A percentile compares a stretch with the other conserved stretches of the same genome.
Evolutionary conservation across 495 filamentous ascomycete species (phyloP).

Genomic region (Pseudoneurospora amorphoporcata): DNA sequence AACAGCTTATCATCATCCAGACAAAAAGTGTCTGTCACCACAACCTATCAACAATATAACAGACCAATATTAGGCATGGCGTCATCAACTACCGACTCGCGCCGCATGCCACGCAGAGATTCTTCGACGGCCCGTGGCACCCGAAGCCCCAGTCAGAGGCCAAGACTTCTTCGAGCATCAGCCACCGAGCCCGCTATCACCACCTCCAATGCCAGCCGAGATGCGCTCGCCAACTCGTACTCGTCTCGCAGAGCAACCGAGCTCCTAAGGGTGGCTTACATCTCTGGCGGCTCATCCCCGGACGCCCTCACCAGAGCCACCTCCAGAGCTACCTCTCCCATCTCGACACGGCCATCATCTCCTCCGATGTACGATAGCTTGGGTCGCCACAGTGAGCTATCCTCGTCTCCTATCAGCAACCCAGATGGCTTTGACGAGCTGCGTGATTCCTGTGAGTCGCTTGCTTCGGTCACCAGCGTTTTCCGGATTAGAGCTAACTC

Average conservation of each 20-base stretch:
- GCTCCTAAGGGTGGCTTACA: conserved; percentile 41
- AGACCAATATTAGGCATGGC: conserved; percentile 15
- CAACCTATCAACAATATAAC: conserved; percentile 5
- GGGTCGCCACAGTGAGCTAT: conserved; percentile 16
- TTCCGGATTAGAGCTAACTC: conserved; percentile 5
- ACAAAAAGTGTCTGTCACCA: not conserved
- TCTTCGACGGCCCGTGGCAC: conserved; percentile 15
- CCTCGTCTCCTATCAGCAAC: conserved; percentile 22
- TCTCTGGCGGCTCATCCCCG: conserved; percentile 26
- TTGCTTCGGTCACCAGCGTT: not conserved
- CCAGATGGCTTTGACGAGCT: conserved; percentile 19
- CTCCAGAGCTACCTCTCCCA: conserved; percentile 24
- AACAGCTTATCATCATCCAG: not conserved
- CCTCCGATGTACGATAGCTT: conserved; percentile 22
- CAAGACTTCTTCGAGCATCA: conserved; percentile 38
- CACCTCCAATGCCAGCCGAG: conserved; percentile 41
- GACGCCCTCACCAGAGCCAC: conserved; percentile 22
- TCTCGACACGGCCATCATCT: conserved; percentile 22
- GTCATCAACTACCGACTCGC: conserved; percentile 15
- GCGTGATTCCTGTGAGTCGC: conserved; percentile 16
- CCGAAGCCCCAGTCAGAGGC: conserved; percentile 27
- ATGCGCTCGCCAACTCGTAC: conserved; percentile 34
- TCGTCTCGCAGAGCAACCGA: conserved; percentile 38
- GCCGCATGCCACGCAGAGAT: conserved; percentile 25
- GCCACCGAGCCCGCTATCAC: conserved; percentile 46